These are phyloP conservation scores for Yamadazyma spencermartinsiae DNA, from an alignment of 1,139 yeast species.

Conservation along the genomic window DNA sequence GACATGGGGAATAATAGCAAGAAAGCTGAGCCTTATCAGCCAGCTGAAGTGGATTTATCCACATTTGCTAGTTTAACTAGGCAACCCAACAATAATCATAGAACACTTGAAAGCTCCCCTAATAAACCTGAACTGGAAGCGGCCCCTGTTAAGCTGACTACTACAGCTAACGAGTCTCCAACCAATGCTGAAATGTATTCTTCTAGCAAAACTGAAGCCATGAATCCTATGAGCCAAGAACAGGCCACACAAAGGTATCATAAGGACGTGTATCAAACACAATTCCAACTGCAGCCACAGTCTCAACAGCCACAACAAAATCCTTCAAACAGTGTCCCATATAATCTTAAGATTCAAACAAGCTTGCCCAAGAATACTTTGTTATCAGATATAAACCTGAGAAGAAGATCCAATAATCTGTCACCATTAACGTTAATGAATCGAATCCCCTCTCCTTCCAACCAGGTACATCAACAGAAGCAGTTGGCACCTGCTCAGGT, in stretches of 20 bases:
- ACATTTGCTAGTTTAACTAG: conserved; percentile 50
- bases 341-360: conserved; percentile 10
- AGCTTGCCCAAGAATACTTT: conserved; percentile 11
- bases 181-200: neutral
- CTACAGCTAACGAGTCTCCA: no score
- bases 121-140: no score
- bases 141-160: no score
- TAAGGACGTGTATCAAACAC: conserved; percentile 11
- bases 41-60: conserved; percentile 55
- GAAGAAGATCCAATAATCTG: conserved; percentile 15
- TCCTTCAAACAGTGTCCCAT: conserved; percentile 7
- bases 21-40: conserved; percentile 43
- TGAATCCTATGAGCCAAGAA: neutral
- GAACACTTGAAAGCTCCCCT: neutral
- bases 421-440: conserved; percentile 12
- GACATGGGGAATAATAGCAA: conserved; percentile 5
- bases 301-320: conserved; percentile 1
- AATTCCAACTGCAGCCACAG: neutral
- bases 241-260: conserved; percentile 15
- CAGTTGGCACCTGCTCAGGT: conserved; percentile 5
- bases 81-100: conserved; percentile 31
- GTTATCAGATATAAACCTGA: conserved; percentile 13
- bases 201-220: conserved; percentile 1
- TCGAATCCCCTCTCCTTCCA: conserved; percentile 12
- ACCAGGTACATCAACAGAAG: conserved; percentile 2